Evolutionary conservation across 257 asterid genomes (phyloP).

Genomic region (Ajuga chamaepitys): DNA sequence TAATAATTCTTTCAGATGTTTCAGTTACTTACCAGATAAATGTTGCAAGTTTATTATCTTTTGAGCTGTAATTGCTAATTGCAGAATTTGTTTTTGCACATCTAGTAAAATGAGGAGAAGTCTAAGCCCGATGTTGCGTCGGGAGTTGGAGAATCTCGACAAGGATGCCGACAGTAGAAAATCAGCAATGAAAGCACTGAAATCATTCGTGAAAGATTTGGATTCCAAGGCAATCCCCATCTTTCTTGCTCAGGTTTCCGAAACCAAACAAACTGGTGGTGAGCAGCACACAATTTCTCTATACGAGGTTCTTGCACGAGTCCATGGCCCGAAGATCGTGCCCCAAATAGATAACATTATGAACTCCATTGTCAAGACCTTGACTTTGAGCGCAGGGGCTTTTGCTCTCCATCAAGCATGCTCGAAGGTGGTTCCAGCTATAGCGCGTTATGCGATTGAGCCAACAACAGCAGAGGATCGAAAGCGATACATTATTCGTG

Average conservation of each 20-base stretch:
- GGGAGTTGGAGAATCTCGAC: constrained; percentile 85
- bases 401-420: constrained; percentile 97
- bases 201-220: constrained; percentile 75
- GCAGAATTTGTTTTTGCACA: neutral
- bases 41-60: neutral
- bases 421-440: constrained; percentile 91
- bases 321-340: constrained; percentile 72
- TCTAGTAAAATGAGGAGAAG: constrained; percentile 54
- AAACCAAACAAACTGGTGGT: constrained; percentile 76
- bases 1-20: neutral
- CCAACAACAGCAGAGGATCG: constrained; percentile 68
- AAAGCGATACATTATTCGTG: constrained; percentile 51
- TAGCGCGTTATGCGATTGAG: constrained; percentile 82
- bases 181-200: constrained; percentile 85
- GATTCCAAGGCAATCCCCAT: constrained; percentile 92
- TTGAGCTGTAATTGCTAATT: neutral
- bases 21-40: neutral
- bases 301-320: constrained; percentile 87
- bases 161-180: constrained; percentile 87
- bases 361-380: constrained; percentile 67
- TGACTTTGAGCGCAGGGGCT: constrained; percentile 76
- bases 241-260: constrained; percentile 89
- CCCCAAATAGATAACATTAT: constrained; percentile 80
- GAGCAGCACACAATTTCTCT: constrained; percentile 85
- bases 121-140: constrained; percentile 60